Evolutionary conservation across 345 rosid genomes (phyloP), one percentile per base, ranked within the genome.

Genomic region (Microthlaspi erraticum): DNA sequence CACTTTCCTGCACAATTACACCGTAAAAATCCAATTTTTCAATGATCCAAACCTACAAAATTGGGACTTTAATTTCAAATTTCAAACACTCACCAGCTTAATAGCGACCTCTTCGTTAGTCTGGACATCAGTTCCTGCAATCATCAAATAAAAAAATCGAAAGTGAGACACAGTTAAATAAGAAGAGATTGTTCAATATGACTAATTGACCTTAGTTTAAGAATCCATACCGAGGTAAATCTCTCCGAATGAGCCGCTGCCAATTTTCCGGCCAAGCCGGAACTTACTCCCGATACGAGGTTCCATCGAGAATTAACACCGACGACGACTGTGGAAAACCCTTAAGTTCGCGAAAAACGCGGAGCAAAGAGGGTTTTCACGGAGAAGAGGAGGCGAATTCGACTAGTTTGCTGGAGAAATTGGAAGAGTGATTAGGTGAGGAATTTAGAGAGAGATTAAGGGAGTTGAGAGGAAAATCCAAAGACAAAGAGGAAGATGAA

Each of bases 191-290:
- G 23, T 1, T 20, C 23, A 20, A 2, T 20, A 20, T 20, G 23
- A 23, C 29, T 23, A 23, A 23, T 23, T 23, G 29, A 23, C 29
- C 29, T 88, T 93, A 12, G 88, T 88, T 68, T 88, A 92, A 32
- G 84, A 65, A 82, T 87, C 85, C 54, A 91, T 83, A 60, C 98
- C 98, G 32, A 83, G 86, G 77, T 87, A 86, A 84, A 93, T 93
- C 87, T 93, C 97, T 58, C 98, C 98, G 61, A 93, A 93, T 0
- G 98, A 93, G 41, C 98, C 98, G 71, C 97, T 87, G 2, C 98
- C 98, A 80, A 93, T 93, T 87, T 90, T 93, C 37, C 95, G 89
- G 20, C 96, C 93, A 11, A 93, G 91, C 3, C 90, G 89, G 74
- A 81, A 93, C 84, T 86, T 90, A 68, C 81, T 86, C 48, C 92